Conservation (phyloP, 2,329 filamentous ascomycete genomes). For the Penicillium sp. region DNA sequence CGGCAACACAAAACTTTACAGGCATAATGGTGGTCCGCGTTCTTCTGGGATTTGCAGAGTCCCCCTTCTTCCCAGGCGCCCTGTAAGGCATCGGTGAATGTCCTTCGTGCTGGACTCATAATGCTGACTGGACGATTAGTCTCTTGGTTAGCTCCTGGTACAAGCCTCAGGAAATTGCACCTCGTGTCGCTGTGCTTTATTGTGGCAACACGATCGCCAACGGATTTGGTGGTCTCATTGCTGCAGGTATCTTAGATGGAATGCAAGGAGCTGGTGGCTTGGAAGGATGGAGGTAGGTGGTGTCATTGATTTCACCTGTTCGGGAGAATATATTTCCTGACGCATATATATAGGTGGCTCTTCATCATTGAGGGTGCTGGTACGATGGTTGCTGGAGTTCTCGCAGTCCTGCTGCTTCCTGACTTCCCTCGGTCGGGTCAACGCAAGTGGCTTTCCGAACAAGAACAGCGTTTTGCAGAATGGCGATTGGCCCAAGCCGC, state of each 20-base stretch:
- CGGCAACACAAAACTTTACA: conserved; percentile 30
- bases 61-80: conserved; percentile 59
- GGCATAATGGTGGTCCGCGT: conserved; percentile 31
- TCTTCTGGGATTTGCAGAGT: conserved; percentile 56
- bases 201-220: conserved; percentile 45
- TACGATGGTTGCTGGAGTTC: conserved; percentile 39
- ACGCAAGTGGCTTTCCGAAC: conserved; percentile 24
- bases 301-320: not conserved
- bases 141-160: conserved; percentile 60
- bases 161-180: conserved; percentile 63
- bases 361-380: conserved; percentile 48
- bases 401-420: conserved; percentile 41
- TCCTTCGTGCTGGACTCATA: not conserved
- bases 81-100: conserved; percentile 33
- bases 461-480: conserved; percentile 25
- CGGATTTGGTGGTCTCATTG: conserved; percentile 47
- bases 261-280: conserved; percentile 46
- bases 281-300: conserved; percentile 39
- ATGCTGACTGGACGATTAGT: not conserved
- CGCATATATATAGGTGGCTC: conserved; percentile 24
- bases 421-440: conserved; percentile 28
- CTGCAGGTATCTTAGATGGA: conserved; percentile 28
- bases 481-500: conserved; percentile 24
- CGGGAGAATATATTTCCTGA: not conserved
- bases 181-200: conserved; percentile 52